These are phyloP conservation scores for Cladophialophora yegresii DNA, from an alignment of 2,329 filamentous ascomycete genomes.

Conservation along the genomic window DNA sequence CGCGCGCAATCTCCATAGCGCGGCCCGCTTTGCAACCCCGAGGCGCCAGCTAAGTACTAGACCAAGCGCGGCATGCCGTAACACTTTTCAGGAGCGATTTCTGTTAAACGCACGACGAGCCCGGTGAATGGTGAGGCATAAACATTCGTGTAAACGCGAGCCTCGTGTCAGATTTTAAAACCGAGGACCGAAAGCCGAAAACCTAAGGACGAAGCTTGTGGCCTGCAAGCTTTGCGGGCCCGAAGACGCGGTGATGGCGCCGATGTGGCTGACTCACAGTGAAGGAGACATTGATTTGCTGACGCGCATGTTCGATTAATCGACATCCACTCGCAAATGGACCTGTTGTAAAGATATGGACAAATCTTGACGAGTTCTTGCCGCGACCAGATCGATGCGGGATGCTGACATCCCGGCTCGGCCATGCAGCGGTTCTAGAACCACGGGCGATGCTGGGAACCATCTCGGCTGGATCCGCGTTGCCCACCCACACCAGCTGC, in stretches of 20 bases:
- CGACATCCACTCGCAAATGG: conserved; percentile 10
- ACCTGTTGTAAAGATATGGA: too few species aligned
- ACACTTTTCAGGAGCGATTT: not conserved
- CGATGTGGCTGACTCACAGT: not conserved
- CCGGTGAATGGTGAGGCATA: not conserved
- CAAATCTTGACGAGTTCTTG: not conserved
- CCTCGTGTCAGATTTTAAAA: conserved; percentile 12
- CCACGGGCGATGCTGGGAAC: not conserved
- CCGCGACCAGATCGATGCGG: not conserved
- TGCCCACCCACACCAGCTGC: not conserved
- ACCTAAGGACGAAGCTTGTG: conserved; percentile 10
- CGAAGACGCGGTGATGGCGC: not conserved
- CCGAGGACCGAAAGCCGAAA: not conserved
- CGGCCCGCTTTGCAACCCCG: too few species aligned
- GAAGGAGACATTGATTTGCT: conserved; percentile 8
- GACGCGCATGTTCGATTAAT: conserved; percentile 19
- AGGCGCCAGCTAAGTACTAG: not conserved
- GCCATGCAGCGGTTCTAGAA: not conserved
- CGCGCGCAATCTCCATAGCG: not conserved
- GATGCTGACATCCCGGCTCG: not conserved
- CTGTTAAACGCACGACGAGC: not conserved
- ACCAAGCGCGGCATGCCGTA: not conserved
- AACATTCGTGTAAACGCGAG: conserved; percentile 5
- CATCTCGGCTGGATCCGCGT: not conserved
- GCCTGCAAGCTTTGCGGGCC: not conserved